Percentiles rank a stretch among this genome's conserved stretches.
phyloP scores from a whole-genome alignment of 371 early-diverging fungal species.

The Rhizopus stolonifer region DNA sequence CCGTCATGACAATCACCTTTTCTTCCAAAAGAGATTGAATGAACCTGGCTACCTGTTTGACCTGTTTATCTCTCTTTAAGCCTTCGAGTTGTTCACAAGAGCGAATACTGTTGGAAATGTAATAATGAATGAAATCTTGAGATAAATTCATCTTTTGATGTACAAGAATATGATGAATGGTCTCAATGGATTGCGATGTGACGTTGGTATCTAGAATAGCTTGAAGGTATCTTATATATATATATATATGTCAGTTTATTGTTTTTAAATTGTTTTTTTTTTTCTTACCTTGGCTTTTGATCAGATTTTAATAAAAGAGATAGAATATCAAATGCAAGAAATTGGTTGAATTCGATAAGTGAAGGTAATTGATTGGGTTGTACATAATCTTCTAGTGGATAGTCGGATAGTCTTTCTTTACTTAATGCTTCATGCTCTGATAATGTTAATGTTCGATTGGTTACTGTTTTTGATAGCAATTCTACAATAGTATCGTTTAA shows the following conservation, averaged over 20 bases:
- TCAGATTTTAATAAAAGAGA: conserved; percentile 21
- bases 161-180: conserved; percentile 59
- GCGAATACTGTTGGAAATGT: conserved; percentile 65
- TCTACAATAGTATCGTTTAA: conserved; percentile 5
- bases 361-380: conserved; percentile 24
- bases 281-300: conserved; percentile 13
- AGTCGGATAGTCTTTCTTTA: conserved; percentile 12
- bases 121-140: conserved; percentile 60
- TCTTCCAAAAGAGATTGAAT: conserved; percentile 65
- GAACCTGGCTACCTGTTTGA: conserved; percentile 71
- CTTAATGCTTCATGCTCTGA: conserved; percentile 39
- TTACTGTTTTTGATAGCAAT: conserved; percentile 22
- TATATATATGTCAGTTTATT: not conserved
- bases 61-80: conserved; percentile 30
- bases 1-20: conserved; percentile 51
- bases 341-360: conserved; percentile 38
- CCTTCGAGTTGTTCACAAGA: conserved; percentile 62
- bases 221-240: conserved; percentile 18
- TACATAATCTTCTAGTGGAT: conserved; percentile 10
- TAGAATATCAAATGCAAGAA: conserved; percentile 33
- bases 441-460: conserved; percentile 31
- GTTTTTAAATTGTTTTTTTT: not conserved
- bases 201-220: conserved; percentile 29
- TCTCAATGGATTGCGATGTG: conserved; percentile 55
- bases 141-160: conserved; percentile 29